Percentiles rank a stretch among this genome's conserved stretches.
Conservation (phyloP, 306 rosid species). For the Ammopiptanthus mongolicus region DNA sequence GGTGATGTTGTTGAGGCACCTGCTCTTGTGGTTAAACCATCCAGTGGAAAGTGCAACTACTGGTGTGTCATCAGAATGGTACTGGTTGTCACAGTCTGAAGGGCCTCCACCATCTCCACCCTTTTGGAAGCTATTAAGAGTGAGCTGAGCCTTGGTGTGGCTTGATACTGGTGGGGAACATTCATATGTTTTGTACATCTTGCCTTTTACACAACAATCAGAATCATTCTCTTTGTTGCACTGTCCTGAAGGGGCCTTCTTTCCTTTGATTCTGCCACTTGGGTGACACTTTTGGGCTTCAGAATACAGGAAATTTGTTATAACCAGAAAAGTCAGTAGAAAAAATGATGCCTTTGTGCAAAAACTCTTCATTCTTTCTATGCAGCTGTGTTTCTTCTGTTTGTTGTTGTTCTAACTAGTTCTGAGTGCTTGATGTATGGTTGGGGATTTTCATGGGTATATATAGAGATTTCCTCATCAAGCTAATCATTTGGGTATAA, state of each 20-base stretch:
- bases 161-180: slow-evolving; percentile 32
- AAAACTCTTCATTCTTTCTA: slow-evolving; percentile 3
- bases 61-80: slow-evolving; percentile 1
- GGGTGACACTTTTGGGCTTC: slow-evolving; percentile 22
- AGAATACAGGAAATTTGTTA: not conserved
- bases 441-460: not conserved
- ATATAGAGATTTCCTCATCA: not conserved
- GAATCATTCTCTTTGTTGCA: slow-evolving; percentile 27
- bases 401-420: not conserved
- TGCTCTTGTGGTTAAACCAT: slow-evolving; percentile 27
- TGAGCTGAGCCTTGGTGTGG: slow-evolving; percentile 27
- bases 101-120: slow-evolving; percentile 30
- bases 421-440: not conserved
- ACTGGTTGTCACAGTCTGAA: slow-evolving; percentile 29
- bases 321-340: not conserved
- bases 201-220: slow-evolving; percentile 21
- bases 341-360: not conserved
- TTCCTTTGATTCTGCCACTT: slow-evolving; percentile 1
- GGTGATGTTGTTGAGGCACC: slow-evolving; percentile 31
- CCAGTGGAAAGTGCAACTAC: slow-evolving; percentile 37
- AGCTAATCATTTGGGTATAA: not conserved
- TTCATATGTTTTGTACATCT: slow-evolving; percentile 16
- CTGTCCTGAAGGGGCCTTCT: slow-evolving; percentile 13
- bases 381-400: not conserved
- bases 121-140: slow-evolving; percentile 26